phyloP scores from a whole-genome alignment of 257 asterid genomes.

The Linderniella brevidens region DNA sequence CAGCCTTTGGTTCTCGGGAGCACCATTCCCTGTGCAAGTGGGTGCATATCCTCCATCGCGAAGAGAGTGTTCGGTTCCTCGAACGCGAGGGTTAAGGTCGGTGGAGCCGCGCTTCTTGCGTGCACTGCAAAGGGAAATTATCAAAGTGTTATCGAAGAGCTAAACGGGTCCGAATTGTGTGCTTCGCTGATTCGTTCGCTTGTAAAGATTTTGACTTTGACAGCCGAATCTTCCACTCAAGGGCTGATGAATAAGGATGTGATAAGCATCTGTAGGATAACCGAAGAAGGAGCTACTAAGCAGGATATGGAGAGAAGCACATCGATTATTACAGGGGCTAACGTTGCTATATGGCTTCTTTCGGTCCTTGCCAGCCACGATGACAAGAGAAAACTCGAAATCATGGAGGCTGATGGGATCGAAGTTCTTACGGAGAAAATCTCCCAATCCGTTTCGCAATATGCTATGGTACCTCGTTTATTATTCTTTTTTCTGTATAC shows the following conservation, averaged over 20 bases:
- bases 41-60: constrained; percentile 65
- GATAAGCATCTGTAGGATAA: constrained; percentile 49
- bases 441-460: constrained; percentile 48
- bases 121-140: constrained; percentile 75
- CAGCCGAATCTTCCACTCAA: constrained; percentile 32
- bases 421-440: constrained; percentile 80
- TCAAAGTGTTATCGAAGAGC: constrained; percentile 63
- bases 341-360: constrained; percentile 83
- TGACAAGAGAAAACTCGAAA: constrained; percentile 53
- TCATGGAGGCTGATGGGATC: constrained; percentile 87
- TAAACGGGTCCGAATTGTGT: constrained; percentile 44
- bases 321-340: constrained; percentile 55
- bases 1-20: constrained; percentile 68
- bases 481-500: constrained; percentile 3
- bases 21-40: constrained; percentile 44
- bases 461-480: constrained; percentile 38
- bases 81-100: constrained; percentile 50
- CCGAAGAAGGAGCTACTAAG: constrained; percentile 30
- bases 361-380: constrained; percentile 70
- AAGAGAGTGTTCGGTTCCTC: constrained; percentile 56
- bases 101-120: constrained; percentile 91
- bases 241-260: constrained; percentile 14
- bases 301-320: constrained; percentile 38
- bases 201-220: constrained; percentile 50
- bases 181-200: constrained; percentile 59